Conservation (phyloP, 2,329 filamentous ascomycete genomes). For the Neonectria faginata region DNA sequence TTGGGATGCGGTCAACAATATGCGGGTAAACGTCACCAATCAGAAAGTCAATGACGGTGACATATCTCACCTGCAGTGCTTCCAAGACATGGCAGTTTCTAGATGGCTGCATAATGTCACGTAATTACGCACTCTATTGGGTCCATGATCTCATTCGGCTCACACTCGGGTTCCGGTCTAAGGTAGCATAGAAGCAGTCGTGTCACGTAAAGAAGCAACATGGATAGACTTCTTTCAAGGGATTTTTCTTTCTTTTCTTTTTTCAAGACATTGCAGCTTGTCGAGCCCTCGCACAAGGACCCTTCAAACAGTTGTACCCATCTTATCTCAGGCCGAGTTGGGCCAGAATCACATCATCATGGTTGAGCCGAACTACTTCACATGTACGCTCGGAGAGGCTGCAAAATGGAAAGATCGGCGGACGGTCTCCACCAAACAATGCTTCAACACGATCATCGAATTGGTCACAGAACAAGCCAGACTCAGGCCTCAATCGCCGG, state of each 20-base stretch:
- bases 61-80: neutral
- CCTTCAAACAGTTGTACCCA: neutral
- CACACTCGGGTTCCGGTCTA: neutral
- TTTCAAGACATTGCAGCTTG: neutral
- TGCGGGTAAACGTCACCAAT: neutral
- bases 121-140: neutral
- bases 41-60: conserved; percentile 5
- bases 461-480: conserved; percentile 63
- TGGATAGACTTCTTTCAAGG: too few species aligned
- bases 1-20: neutral
- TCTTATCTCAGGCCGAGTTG: too few species aligned
- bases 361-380: conserved; percentile 63
- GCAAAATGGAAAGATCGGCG: conserved; percentile 47
- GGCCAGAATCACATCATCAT: conserved; percentile 15
- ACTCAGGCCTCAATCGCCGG: conserved; percentile 40
- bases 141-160: neutral
- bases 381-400: conserved; percentile 70
- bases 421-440: conserved; percentile 38
- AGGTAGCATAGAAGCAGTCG: neutral
- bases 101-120: neutral
- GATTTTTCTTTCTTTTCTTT: too few species aligned
- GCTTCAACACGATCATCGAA: conserved; percentile 59
- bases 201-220: neutral
- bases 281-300: neutral
- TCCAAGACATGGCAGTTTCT: neutral